phyloP scores from a whole-genome alignment of 2,329 filamentous ascomycete species.

The Celoporthe dispersa region DNA sequence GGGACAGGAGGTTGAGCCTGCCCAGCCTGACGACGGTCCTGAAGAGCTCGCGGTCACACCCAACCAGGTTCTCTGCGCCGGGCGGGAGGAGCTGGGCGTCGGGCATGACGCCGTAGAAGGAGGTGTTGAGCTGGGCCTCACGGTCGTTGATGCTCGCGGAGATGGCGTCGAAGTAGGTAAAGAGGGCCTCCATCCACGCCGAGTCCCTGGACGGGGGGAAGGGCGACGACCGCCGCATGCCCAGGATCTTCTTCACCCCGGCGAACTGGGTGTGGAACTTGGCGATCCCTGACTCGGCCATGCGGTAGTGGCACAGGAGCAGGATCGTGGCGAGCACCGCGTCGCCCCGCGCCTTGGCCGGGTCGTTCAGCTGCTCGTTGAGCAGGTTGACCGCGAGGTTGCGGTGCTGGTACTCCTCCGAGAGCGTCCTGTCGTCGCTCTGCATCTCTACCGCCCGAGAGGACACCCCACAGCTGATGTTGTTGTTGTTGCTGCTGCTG shows the following conservation, averaged over 20 bases:
- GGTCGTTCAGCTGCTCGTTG: slow-evolving; percentile 82
- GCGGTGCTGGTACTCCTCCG: slow-evolving; percentile 84
- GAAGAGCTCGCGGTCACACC: slow-evolving; percentile 86
- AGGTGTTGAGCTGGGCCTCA: slow-evolving; percentile 76
- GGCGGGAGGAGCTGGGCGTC: slow-evolving; percentile 57
- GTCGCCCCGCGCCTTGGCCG: slow-evolving; percentile 76
- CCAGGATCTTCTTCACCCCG: slow-evolving; percentile 87
- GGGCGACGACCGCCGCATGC: slow-evolving; percentile 66
- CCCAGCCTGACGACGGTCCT: slow-evolving; percentile 83
- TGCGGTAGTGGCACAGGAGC: slow-evolving; percentile 87
- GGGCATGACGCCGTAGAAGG: slow-evolving; percentile 61
- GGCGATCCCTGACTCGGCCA: slow-evolving; percentile 89
- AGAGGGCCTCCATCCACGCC: slow-evolving; percentile 89
- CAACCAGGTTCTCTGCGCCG: slow-evolving; percentile 81
- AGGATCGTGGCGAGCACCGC: slow-evolving; percentile 86
- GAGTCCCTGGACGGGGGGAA: slow-evolving; percentile 67
- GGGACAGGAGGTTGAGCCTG: slow-evolving; percentile 81
- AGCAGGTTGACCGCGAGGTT: slow-evolving; percentile 79
- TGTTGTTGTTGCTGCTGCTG: slow-evolving; percentile 20
- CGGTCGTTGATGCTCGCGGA: slow-evolving; percentile 90
- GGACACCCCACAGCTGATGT: slow-evolving; percentile 53
- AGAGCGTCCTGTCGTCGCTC: slow-evolving; percentile 66
- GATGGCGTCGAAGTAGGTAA: slow-evolving; percentile 94
- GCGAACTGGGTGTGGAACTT: slow-evolving; percentile 94
- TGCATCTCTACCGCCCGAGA: slow-evolving; percentile 46